Base-by-base conservation (phyloP, 768 basidiomycete species). In the Russula earlei region DNA sequence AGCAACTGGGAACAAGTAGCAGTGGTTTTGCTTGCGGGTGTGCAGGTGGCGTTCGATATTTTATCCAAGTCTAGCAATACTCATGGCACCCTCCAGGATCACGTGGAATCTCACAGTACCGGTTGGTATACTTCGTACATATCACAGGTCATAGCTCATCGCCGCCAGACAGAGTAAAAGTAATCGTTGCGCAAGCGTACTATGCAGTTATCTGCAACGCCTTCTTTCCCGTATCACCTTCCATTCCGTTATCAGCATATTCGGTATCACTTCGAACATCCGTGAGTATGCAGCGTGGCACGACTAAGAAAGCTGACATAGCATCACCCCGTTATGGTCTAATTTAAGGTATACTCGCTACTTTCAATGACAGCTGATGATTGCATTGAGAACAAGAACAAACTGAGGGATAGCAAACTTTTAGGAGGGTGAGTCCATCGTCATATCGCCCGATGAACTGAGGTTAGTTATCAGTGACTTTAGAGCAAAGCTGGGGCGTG, bases 1-100 rank as follows among this genome's bases (percentile, higher is more conserved):
- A 34, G 27, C 34, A 51, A 20, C n/a, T 62, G 62, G 62, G 59
- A 62, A 25, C 44, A 53, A 25, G 19, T 58, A n/a, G 62, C 52
- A 22, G 29, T 38, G 25, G 34, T 54, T 36, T 22, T 62, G 12
- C 40, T 62, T 5, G 55, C 55, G 2, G 62, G 62, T 27, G 62
- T 62, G 14, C 55, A 57, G 59, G 62, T 62, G 14, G 22, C 19
- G 31, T 37, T 17, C 27, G 20, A 37, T 17, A 5, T 24, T 33
- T 36, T 50, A 36, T 36, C n/a, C 5, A 11, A 11, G 29, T 8
- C n/a, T 5, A 8, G 20, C 15, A 17, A 5, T 40, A 14, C 33
- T 54, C 1, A 17, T 22, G 14, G 24, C 43, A 4, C 25, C 25
- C 17, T 3, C 33, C 20, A 62, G 61, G 61, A 62, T 40, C 41